Evolutionary conservation across 1,284 basidiomycete species (phyloP).

Genomic region (Moesziomyces aphidis): DNA sequence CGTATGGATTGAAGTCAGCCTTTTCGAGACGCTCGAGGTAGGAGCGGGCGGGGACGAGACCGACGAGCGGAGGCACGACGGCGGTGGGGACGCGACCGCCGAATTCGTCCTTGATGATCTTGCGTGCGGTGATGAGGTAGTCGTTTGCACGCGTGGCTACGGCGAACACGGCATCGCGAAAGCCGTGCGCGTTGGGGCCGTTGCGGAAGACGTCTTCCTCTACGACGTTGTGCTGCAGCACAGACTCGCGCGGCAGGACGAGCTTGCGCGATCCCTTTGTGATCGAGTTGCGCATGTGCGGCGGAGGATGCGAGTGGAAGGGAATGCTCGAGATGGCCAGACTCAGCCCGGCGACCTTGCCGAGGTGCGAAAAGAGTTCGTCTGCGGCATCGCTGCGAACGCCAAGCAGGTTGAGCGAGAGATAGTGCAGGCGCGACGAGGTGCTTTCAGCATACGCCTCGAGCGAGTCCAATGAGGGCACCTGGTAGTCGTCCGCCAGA

Average conservation of each 20-base stretch:
- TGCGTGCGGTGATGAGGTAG: slow-evolving; percentile 84
- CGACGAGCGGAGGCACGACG: slow-evolving; percentile 82
- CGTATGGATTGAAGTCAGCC: slow-evolving; percentile 85
- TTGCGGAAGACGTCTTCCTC: slow-evolving; percentile 87
- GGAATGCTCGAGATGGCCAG: slow-evolving; percentile 56
- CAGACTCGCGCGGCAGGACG: slow-evolving; percentile 85
- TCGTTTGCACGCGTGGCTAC: slow-evolving; percentile 91
- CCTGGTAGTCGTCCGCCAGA: slow-evolving; percentile 51
- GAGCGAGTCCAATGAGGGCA: slow-evolving; percentile 57
- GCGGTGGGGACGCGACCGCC: slow-evolving; percentile 75
- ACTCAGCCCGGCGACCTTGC: slow-evolving; percentile 63
- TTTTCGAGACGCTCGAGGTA: slow-evolving; percentile 81
- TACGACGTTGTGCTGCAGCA: slow-evolving; percentile 80
- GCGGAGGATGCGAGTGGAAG: slow-evolving; percentile 59
- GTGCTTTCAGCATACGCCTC: slow-evolving; percentile 63
- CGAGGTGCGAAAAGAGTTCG: slow-evolving; percentile 65
- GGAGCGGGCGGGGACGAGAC: slow-evolving; percentile 79
- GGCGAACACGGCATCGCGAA: slow-evolving; percentile 81
- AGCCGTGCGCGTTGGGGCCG: slow-evolving; percentile 76
- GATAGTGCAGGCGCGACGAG: slow-evolving; percentile 58
- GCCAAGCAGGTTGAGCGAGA: slow-evolving; percentile 58
- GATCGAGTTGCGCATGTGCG: slow-evolving; percentile 50
- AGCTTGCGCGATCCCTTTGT: slow-evolving; percentile 73
- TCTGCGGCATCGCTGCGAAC: slow-evolving; percentile 46
- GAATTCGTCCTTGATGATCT: slow-evolving; percentile 76